Evolutionary conservation across 2,329 filamentous ascomycete species (phyloP).

Genomic region (Trichoderma gracile): DNA sequence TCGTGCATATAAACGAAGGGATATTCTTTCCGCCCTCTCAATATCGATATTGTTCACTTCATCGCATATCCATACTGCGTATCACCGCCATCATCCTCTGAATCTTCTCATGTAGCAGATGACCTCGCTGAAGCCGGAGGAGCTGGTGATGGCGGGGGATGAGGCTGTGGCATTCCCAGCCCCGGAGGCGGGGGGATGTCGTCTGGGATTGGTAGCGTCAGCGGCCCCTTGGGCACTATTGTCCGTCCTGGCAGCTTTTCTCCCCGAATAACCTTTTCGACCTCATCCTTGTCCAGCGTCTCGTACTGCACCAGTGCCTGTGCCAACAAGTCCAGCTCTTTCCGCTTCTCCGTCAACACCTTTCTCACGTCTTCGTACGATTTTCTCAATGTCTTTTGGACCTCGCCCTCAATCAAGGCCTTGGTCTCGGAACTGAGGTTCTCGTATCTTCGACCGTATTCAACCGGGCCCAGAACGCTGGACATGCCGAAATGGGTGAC

Average conservation of each 20-base stretch:
- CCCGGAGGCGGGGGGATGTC: constrained; percentile 41
- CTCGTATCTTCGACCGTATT: constrained; percentile 78
- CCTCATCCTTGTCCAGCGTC: constrained; percentile 84
- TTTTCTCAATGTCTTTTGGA: constrained; percentile 80
- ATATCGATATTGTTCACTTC: constrained; percentile 6
- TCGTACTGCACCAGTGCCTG: constrained; percentile 93
- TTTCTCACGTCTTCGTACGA: constrained; percentile 71
- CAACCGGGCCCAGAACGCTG: constrained; percentile 81
- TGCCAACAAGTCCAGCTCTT: constrained; percentile 84
- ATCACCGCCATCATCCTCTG: background rate
- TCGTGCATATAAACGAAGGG: constrained; percentile 14
- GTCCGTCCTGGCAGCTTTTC: constrained; percentile 73
- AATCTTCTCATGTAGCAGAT: constrained; percentile 2
- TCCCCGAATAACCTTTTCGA: constrained; percentile 84
- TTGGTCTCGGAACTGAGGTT: constrained; percentile 83
- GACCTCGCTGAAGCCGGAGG: constrained; percentile 37
- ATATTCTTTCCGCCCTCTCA: background rate
- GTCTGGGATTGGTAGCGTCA: constrained; percentile 43
- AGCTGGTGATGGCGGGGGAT: constrained; percentile 37
- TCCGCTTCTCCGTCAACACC: constrained; percentile 72
- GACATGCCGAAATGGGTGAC: constrained; percentile 91
- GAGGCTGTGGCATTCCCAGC: constrained; percentile 39
- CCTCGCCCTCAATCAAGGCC: constrained; percentile 82
- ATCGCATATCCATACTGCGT: background rate
- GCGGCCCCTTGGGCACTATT: constrained; percentile 55